Evolutionary conservation across 2,329 filamentous ascomycete species (phyloP).

Genomic region (Hymenoscyphus occultus): DNA sequence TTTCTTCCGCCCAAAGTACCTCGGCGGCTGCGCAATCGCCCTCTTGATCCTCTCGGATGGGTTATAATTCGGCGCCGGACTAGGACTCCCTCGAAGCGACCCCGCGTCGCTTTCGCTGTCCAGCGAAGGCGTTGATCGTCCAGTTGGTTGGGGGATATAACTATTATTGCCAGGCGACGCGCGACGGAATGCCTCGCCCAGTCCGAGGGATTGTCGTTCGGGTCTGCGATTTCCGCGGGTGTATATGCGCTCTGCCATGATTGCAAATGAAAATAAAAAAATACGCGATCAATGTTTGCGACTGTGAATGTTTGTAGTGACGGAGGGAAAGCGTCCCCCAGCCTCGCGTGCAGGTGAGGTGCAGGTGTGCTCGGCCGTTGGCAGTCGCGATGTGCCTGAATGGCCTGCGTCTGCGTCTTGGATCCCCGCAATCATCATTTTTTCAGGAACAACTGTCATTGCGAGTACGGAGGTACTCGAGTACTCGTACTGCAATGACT

Average conservation of each 20-base stretch:
- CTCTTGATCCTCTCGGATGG: background rate
- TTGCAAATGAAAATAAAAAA: background rate
- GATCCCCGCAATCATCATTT: background rate
- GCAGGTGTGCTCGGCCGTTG: too few relatives aligned
- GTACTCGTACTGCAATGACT: too few relatives aligned
- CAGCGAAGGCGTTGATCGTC: conserved; percentile 3
- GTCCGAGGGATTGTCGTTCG: conserved; percentile 5
- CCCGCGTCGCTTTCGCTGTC: conserved; percentile 19
- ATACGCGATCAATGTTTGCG: background rate
- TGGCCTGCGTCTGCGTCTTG: background rate
- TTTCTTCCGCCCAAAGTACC: conserved; percentile 1
- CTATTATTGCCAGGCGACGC: background rate
- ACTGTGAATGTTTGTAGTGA: background rate
- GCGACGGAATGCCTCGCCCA: background rate
- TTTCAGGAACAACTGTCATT: too few relatives aligned
- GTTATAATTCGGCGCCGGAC: conserved; percentile 19
- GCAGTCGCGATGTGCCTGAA: background rate
- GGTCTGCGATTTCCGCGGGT: background rate
- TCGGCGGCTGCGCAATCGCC: background rate
- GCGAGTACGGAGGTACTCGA: too few relatives aligned
- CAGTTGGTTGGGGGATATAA: background rate
- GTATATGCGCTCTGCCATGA: background rate
- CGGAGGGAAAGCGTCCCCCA: background rate
- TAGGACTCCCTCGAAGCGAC: conserved; percentile 23
- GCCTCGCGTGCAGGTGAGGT: background rate